These are phyloP conservation scores for Nakazawaea peltata DNA, from an alignment of 805 yeast genomes.

Conservation along the genomic window DNA sequence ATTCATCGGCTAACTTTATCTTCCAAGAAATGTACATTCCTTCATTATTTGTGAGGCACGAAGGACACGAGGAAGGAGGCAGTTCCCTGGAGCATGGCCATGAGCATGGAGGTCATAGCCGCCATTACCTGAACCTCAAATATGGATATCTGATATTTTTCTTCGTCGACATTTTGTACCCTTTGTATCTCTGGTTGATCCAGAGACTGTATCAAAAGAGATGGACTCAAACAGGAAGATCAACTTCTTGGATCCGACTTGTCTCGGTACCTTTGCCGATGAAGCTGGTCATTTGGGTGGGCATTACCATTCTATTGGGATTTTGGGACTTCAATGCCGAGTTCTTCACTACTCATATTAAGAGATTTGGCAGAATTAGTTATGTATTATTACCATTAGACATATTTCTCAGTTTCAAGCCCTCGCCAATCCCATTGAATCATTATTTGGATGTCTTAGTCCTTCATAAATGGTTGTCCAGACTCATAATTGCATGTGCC, in stretches of 20 bases:
- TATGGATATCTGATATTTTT: conserved; percentile 50
- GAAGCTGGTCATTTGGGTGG: conserved; percentile 26
- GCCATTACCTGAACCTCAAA: conserved; percentile 46
- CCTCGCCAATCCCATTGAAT: conserved; percentile 37
- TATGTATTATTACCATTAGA: conserved; percentile 53
- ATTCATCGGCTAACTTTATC: too few species aligned
- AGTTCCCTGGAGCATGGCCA: conserved; percentile 25
- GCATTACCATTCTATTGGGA: conserved; percentile 22
- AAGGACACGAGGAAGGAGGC: neutral
- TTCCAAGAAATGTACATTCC: too few species aligned
- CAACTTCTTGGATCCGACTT: conserved; percentile 25
- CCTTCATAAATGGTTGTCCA: conserved; percentile 67
- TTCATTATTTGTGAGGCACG: too few species aligned
- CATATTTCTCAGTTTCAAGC: conserved; percentile 47
- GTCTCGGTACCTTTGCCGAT: conserved; percentile 26
- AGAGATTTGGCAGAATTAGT: conserved; percentile 56
- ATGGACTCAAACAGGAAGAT: conserved; percentile 32
- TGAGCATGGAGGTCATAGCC: conserved; percentile 14
- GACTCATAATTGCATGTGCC: conserved; percentile 40
- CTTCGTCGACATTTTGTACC: conserved; percentile 29
- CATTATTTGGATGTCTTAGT: conserved; percentile 47
- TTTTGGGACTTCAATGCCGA: conserved; percentile 26
- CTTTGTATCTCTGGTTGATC: conserved; percentile 25
- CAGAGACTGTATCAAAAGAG: conserved; percentile 23
- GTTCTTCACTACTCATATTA: conserved; percentile 30